Evolutionary conservation across 2,329 filamentous ascomycete genomes (phyloP).

Genomic region (Trichoderma harzianum): DNA sequence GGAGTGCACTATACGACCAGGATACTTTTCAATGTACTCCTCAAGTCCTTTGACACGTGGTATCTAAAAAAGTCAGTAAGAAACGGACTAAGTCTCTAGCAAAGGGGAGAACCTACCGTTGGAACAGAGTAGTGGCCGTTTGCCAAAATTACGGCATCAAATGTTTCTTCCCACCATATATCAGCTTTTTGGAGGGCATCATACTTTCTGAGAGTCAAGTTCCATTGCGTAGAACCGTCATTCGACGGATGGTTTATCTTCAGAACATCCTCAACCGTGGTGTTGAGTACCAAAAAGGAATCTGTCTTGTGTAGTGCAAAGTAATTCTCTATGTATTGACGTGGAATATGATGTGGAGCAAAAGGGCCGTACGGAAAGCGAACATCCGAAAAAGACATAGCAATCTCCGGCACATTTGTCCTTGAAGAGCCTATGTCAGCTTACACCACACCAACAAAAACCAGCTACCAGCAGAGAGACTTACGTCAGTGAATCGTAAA

Average conservation of each 20-base stretch:
- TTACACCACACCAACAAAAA: too few relatives aligned
- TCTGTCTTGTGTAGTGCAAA: slow-evolving; percentile 50
- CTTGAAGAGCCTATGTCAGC: slow-evolving; percentile 25
- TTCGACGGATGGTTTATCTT: slow-evolving; percentile 24
- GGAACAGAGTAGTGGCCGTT: slow-evolving; percentile 45
- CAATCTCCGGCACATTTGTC: slow-evolving; percentile 55
- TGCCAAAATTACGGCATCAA: slow-evolving; percentile 43
- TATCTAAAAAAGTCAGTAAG: slow-evolving; percentile 32
- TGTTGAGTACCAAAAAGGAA: slow-evolving; percentile 44
- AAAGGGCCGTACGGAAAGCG: slow-evolving; percentile 55
- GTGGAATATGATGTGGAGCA: slow-evolving; percentile 51
- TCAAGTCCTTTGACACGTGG: slow-evolving; percentile 45
- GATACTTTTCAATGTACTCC: slow-evolving; percentile 37
- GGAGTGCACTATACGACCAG: slow-evolving; percentile 42
- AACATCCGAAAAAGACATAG: slow-evolving; percentile 53
- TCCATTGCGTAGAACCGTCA: slow-evolving; percentile 36
- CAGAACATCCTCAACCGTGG: slow-evolving; percentile 50
- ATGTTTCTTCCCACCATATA: slow-evolving; percentile 52
- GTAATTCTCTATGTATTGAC: slow-evolving; percentile 55
- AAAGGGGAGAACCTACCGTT: slow-evolving; percentile 35
- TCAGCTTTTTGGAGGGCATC: slow-evolving; percentile 44
- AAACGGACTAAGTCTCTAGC: background rate
- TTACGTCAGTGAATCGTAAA: slow-evolving; percentile 51
- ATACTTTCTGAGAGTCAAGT: slow-evolving; percentile 45
- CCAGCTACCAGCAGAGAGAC: slow-evolving; percentile 14